Percentiles rank a stretch among this genome's conserved stretches.
Conservation (phyloP, 495 filamentous ascomycete species). For the Lepraria neglecta region DNA sequence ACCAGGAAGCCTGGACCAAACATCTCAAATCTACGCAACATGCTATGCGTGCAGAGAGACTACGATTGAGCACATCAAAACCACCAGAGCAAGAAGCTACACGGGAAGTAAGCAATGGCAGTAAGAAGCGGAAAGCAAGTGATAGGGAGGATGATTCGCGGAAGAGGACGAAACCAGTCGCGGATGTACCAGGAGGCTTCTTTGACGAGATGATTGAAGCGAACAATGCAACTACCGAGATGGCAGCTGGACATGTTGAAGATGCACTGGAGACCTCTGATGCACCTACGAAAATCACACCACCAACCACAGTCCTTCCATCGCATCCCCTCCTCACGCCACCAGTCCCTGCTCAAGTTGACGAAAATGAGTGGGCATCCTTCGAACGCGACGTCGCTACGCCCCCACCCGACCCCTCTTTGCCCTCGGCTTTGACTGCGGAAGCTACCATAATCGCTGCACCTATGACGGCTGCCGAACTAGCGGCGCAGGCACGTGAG, state of each 20-base stretch:
- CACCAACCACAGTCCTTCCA: conserved; percentile 18
- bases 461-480: conserved; percentile 61
- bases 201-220: conserved; percentile 25
- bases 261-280: conserved; percentile 15
- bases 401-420: conserved; percentile 38
- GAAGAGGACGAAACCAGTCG: conserved; percentile 42
- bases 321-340: conserved; percentile 27
- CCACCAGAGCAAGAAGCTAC: neutral
- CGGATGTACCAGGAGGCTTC: conserved; percentile 24
- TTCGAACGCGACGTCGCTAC: conserved; percentile 80
- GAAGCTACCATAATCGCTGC: conserved; percentile 64
- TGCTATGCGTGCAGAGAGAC: conserved; percentile 24
- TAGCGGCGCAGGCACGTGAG: conserved; percentile 59
- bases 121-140: conserved; percentile 54
- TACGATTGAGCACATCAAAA: conserved; percentile 17
- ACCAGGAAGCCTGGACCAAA: conserved; percentile 34
- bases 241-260: neutral
- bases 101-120: conserved; percentile 29
- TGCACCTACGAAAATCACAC: conserved; percentile 21
- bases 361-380: conserved; percentile 85
- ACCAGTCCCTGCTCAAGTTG: conserved; percentile 37
- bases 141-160: conserved; percentile 41
- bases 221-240: neutral
- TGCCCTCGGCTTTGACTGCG: conserved; percentile 33
- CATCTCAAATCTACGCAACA: conserved; percentile 24